Evolutionary conservation across 768 basidiomycete genomes (phyloP), one percentile per base, ranked within the genome.

Genomic region (Pleurotus platypus): DNA sequence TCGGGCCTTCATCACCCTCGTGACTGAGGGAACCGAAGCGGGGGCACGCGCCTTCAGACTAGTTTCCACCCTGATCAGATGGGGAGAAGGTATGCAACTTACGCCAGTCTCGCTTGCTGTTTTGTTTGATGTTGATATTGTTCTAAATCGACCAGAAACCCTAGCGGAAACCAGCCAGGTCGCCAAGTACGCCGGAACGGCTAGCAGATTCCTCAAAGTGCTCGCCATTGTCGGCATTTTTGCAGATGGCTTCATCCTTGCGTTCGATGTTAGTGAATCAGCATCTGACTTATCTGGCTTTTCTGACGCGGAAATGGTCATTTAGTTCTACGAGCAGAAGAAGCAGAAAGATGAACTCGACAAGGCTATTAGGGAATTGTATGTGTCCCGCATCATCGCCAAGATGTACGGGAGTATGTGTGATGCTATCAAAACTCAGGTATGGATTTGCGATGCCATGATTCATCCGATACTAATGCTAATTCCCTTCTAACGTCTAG

Each of bases 221-320:
- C 12, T 56, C 5, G 45, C 55, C 18, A 46, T 56, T 42, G 55
- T 56, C 37, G 55, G 55, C 24, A 49, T 56, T 48, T 47, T 56
- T 24, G 55, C 55, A 18, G 55, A 56, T 40, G 55, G 35, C 8
- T 56, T 56, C n/a, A 56, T 56, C 45, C 43, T 56, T 46, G 55
- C 55, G 12, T 56, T 56, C 42, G 55, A 46, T 9, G 46, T 56
- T 18, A 46, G 55, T 30, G 18, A 15, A 30, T 6, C 45, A 16
- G 11, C 22, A 18, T 24, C 22, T 24, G 22, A 20, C 13, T 7
- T 39, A 2, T 4, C 5, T 3, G 12, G 6, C 11, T 27, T 5
- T n/a, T 6, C 8, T 45, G 39, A 30, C 46, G 18, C n/a, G 38
- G 8, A n/a, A n/a, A 9, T 15, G 5, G 3, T 35, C n/a, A 5